A percentile compares a stretch with the other conserved stretches of the same genome.
phyloP scores from a whole-genome alignment of 768 basidiomycete genomes.

The Grammothele lineata region DNA sequence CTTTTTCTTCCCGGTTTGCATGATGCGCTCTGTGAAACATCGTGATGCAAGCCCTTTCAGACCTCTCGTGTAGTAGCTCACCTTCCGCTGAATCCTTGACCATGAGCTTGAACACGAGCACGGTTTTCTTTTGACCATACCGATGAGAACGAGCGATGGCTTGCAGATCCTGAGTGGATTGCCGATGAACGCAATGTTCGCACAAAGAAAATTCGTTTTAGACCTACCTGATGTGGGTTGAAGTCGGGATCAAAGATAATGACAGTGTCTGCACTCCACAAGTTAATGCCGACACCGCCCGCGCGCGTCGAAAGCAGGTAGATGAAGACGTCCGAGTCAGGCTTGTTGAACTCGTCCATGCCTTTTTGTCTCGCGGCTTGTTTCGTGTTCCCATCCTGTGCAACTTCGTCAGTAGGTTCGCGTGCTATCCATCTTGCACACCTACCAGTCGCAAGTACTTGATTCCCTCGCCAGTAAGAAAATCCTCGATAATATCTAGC shows the following conservation, averaged over 20 bases:
- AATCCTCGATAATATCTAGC: slow-evolving; percentile 86
- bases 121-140: slow-evolving; percentile 92
- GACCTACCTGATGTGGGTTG: slow-evolving; percentile 87
- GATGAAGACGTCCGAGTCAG: slow-evolving; percentile 83
- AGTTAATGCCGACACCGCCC: slow-evolving; percentile 91
- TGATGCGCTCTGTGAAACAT: slow-evolving; percentile 80
- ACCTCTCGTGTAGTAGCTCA: slow-evolving; percentile 29
- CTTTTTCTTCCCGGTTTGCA: slow-evolving; percentile 94
- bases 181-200: too few species aligned
- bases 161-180: slow-evolving; percentile 40
- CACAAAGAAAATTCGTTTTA: too few species aligned
- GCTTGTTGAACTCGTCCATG: slow-evolving; percentile 93
- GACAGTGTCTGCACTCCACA: slow-evolving; percentile 88
- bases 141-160: slow-evolving; percentile 94
- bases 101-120: slow-evolving; percentile 95
- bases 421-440: too few species aligned
- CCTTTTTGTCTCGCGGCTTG: slow-evolving; percentile 83
- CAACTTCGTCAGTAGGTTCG: too few species aligned
- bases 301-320: slow-evolving; percentile 91
- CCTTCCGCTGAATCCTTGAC: slow-evolving; percentile 92
- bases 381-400: slow-evolving; percentile 86
- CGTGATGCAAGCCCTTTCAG: too few species aligned
- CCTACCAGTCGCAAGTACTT: slow-evolving; percentile 76
- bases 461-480: slow-evolving; percentile 73
- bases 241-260: slow-evolving; percentile 95